phyloP scores from a whole-genome alignment of 768 basidiomycete species.

The Phlegmacium glaucopus region DNA sequence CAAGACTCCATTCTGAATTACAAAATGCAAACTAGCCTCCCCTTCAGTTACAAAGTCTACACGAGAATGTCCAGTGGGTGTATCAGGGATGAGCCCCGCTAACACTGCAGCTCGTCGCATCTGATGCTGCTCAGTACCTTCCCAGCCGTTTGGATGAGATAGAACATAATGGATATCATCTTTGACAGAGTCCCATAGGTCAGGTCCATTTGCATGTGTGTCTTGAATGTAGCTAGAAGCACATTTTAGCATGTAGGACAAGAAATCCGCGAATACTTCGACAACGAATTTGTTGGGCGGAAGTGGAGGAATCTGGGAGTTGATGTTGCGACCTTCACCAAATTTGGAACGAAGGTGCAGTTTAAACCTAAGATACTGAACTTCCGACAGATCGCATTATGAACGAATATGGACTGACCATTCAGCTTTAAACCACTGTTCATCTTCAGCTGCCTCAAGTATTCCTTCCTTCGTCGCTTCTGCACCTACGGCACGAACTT shows the following conservation, averaged over 20 bases:
- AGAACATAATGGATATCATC: conserved; percentile 37
- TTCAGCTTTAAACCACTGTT: conserved; percentile 47
- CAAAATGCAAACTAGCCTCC: conserved; percentile 51
- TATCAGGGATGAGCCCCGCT: conserved; percentile 35
- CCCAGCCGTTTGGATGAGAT: conserved; percentile 43
- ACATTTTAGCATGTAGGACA: conserved; percentile 41
- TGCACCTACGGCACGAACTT: conserved; percentile 41
- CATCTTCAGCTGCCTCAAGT: conserved; percentile 38
- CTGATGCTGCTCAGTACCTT: conserved; percentile 34
- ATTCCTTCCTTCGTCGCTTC: conserved; percentile 41
- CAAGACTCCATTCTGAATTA: conserved; percentile 29
- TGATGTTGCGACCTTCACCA: conserved; percentile 14
- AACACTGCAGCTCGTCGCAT: conserved; percentile 39
- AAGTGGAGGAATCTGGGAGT: conserved; percentile 34
- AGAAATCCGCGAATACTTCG: conserved; percentile 46
- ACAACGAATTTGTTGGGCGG: conserved; percentile 36
- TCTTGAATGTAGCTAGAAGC: conserved; percentile 39
- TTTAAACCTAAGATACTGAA: conserved; percentile 25
- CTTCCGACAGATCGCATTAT: neutral
- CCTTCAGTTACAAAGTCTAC: conserved; percentile 50
- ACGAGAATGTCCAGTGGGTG: conserved; percentile 26
- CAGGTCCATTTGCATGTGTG: conserved; percentile 35
- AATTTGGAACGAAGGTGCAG: conserved; percentile 22
- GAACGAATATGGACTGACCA: conserved; percentile 44
- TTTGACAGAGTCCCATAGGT: conserved; percentile 35